Evolutionary conservation across 2,329 filamentous ascomycete genomes (phyloP).

Genomic region (Scedosporium dehoogii): DNA sequence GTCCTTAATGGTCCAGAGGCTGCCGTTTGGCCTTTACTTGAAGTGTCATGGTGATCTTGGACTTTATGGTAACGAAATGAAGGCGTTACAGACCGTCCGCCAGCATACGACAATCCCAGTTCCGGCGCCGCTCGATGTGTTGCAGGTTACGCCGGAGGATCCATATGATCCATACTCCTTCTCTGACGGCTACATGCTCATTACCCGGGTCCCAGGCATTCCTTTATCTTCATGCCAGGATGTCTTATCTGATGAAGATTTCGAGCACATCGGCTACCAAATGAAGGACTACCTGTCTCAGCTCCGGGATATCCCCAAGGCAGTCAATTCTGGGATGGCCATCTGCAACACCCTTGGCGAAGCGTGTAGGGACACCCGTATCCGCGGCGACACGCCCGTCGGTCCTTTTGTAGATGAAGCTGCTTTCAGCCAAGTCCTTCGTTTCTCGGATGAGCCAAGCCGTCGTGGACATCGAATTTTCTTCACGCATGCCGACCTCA

Average conservation of each 20-base stretch:
- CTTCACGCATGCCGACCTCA: constrained; percentile 24
- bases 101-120: background rate
- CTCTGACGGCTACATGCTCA: background rate
- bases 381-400: constrained; percentile 12
- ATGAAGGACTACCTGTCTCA: constrained; percentile 17
- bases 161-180: background rate
- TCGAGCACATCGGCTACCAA: constrained; percentile 13
- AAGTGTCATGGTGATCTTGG: background rate
- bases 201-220: background rate
- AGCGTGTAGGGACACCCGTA: constrained; percentile 17
- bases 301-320: constrained; percentile 16
- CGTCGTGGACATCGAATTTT: constrained; percentile 16
- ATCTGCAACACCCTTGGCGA: constrained; percentile 22
- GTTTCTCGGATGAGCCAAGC: constrained; percentile 19
- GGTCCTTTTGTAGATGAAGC: constrained; percentile 21
- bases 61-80: background rate
- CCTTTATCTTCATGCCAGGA: constrained; percentile 9
- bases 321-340: constrained; percentile 3
- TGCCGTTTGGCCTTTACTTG: background rate
- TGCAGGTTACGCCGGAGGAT: too few species aligned
- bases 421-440: constrained; percentile 20
- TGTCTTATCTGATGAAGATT: constrained; percentile 17
- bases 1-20: background rate
- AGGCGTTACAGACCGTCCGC: background rate
- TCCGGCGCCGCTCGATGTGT: background rate